These are phyloP conservation scores for Porphyrellus sp. DNA, from an alignment of 1,284 basidiomycete genomes.

Conservation along the genomic window DNA sequence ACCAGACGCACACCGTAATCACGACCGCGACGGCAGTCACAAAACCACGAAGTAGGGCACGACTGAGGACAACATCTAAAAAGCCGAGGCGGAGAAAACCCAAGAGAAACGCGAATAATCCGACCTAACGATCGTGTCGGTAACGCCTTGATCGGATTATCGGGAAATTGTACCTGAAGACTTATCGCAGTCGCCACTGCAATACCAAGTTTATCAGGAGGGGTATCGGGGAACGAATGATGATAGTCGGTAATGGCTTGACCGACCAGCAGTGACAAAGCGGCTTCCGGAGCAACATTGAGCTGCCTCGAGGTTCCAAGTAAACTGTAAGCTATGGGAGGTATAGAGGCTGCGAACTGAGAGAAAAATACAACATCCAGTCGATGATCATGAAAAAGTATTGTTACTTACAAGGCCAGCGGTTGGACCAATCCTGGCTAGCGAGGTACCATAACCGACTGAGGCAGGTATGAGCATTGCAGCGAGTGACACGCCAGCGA, in stretches of 20 bases:
- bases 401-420: conserved; percentile 70
- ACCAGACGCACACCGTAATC: conserved; percentile 59
- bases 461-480: conserved; percentile 90
- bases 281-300: conserved; percentile 88
- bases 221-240: conserved; percentile 52
- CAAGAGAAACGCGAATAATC: conserved; percentile 83
- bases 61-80: conserved; percentile 90
- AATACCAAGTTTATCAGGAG: conserved; percentile 54
- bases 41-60: conserved; percentile 86
- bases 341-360: conserved; percentile 77
- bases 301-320: conserved; percentile 83
- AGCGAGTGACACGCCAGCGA: conserved; percentile 85
- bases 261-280: conserved; percentile 84
- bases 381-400: conserved; percentile 10
- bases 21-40: conserved; percentile 77
- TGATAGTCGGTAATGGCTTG: conserved; percentile 73
- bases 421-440: conserved; percentile 79
- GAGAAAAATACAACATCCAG: conserved; percentile 5
- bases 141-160: not conserved
- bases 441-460: conserved; percentile 86
- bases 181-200: conserved; percentile 76
- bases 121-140: conserved; percentile 49
- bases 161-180: conserved; percentile 59
- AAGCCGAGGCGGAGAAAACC: conserved; percentile 91
- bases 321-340: conserved; percentile 79